These are phyloP conservation scores for Abrus precatorius DNA, from an alignment of 306 rosid genomes.

Conservation along the genomic window DNA sequence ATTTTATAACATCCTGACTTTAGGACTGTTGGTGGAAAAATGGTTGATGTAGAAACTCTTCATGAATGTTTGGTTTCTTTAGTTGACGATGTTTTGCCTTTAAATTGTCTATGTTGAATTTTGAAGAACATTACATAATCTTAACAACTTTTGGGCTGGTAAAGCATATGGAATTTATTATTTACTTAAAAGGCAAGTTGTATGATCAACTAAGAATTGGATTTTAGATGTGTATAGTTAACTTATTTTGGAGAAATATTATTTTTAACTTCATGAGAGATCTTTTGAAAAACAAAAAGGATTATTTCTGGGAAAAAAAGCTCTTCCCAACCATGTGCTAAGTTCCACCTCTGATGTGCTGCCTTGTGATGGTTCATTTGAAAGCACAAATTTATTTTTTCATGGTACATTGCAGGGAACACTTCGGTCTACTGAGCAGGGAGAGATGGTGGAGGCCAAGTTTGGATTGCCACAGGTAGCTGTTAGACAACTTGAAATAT, in stretches of 20 bases:
- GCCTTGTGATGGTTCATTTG: neutral
- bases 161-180: neutral
- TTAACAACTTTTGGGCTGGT: constrained; percentile 18
- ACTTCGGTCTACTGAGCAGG: constrained; percentile 93
- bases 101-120: constrained; percentile 35
- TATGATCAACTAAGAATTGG: constrained; percentile 19
- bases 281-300: no score
- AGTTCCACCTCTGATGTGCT: neutral
- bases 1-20: neutral
- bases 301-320: no score
- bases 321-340: no score
- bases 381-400: constrained; percentile 19
- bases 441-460: constrained; percentile 97
- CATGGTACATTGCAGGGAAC: constrained; percentile 69
- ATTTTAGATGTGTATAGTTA: neutral
- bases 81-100: neutral
- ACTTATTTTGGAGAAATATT: no score
- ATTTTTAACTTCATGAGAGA: no score
- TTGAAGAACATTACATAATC: neutral
- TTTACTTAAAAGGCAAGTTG: constrained; percentile 15
- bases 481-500: constrained; percentile 94
- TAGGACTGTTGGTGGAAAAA: neutral
- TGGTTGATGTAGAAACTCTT: neutral
- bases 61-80: constrained; percentile 28
- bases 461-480: constrained; percentile 91